Evolutionary conservation across 306 rosid species (phyloP), one percentile per base, ranked within the genome.

Genomic region (Bauhinia variegata): DNA sequence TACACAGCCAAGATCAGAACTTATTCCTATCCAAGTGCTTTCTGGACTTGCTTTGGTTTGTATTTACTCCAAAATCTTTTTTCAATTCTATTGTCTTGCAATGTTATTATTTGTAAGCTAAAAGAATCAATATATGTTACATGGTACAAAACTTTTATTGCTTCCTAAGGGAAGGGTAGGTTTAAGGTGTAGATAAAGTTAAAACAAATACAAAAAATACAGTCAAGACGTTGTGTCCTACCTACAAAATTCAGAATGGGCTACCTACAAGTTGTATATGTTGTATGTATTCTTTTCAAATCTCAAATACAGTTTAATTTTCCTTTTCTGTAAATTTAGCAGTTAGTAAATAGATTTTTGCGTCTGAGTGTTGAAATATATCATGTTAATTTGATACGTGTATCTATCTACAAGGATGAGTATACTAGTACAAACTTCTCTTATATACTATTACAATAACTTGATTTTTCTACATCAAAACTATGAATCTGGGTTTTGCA

Each of bases 1-100:
- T 80, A 95, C 99, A 37, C 99, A 95, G 63, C 99, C 99, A 4
- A 86, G 97, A 79, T 85, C 99, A 16, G 97, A 95, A 59, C 95
- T 96, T 65, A 83, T 95, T 83, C 91, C 71, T 9, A 97, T 95
- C 51, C 87, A 88, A 57, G 96, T 97, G 57, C 96, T 95, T 71
- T 87, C 97, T 63, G 95, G 82, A 64, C 91, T 90, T 69, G 79
- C 79, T 60, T 66, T 95, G 97, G 99, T 95, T 57, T 60, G 95
- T 83, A 56, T 64, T 41, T 68, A 7, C 19, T 70, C 23, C 63
- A 39, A 47, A 70, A 41, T 48, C 15, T 23, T 63, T 42, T 18
- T 66, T 77, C 28, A 31, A 0, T n/a, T 54, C 50, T 44, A 30
- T 10, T 52, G 5, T 71, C 23, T 12, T 36, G 10, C 8, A 31